These are phyloP conservation scores for Picea mariana DNA, from an alignment of 83 land plant genomes.

Conservation along the genomic window DNA sequence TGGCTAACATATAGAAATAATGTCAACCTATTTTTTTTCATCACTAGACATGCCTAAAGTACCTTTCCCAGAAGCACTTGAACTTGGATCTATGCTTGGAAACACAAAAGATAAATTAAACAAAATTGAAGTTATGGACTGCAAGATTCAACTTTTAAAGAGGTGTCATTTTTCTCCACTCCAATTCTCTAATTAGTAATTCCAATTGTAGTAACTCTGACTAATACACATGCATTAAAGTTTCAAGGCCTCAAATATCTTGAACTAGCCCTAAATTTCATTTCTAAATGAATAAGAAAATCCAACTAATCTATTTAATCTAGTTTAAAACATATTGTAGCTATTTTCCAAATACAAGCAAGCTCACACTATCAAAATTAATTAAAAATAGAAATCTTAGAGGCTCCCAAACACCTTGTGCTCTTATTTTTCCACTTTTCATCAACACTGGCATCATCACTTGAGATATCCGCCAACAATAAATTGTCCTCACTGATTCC, in stretches of 20 bases:
- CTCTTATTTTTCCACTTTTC: conserved; percentile 98
- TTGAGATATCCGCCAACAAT: conserved; percentile 84
- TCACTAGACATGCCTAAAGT: conserved; percentile 85
- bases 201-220: too few species aligned
- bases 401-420: conserved; percentile 54
- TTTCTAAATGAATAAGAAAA: not conserved
- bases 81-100: conserved; percentile 62
- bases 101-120: not conserved
- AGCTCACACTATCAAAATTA: not conserved
- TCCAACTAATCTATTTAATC: not conserved
- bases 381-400: not conserved
- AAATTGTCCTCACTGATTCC: conserved; percentile 91
- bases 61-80: conserved; percentile 77
- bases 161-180: too few species aligned
- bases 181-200: too few species aligned
- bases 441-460: conserved; percentile 98
- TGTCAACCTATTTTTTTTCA: conserved; percentile 61
- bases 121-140: not conserved
- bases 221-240: not conserved
- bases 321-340: not conserved
- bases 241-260: too few species aligned
- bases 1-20: not conserved
- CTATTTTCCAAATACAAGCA: not conserved
- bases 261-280: not conserved
- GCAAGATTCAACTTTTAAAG: not conserved